Conservation (phyloP, 768 basidiomycete genomes). For the Termitomyces sp. region DNA sequence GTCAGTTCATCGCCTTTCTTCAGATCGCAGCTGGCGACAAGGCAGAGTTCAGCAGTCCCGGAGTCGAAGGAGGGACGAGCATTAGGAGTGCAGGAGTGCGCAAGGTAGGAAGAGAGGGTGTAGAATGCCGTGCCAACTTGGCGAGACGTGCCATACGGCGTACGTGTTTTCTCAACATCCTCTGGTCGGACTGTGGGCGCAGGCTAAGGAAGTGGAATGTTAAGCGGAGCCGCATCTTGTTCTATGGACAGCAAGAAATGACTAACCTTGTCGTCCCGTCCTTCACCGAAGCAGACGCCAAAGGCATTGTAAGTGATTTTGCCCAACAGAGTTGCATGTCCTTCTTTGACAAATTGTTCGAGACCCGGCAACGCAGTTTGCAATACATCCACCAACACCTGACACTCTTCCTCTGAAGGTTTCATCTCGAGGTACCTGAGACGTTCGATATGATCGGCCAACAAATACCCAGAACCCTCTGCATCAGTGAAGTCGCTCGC, state of each 20-base stretch:
- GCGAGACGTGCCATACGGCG: conserved; percentile 66
- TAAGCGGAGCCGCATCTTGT: neutral
- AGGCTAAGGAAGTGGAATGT: conserved; percentile 33
- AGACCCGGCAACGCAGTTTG: conserved; percentile 62
- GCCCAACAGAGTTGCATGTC: conserved; percentile 54
- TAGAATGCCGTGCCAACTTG: conserved; percentile 79
- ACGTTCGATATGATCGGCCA: conserved; percentile 76
- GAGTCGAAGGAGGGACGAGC: conserved; percentile 58
- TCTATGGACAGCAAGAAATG: conserved; percentile 1
- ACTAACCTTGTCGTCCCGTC: conserved; percentile 66
- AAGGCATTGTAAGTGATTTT: conserved; percentile 76
- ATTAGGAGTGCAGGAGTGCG: conserved; percentile 71
- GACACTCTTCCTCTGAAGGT: conserved; percentile 41
- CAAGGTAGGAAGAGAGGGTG: conserved; percentile 69
- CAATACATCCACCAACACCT: conserved; percentile 49
- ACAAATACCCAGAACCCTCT: conserved; percentile 48
- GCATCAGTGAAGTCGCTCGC: conserved; percentile 40
- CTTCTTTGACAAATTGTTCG: conserved; percentile 65
- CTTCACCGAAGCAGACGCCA: conserved; percentile 63
- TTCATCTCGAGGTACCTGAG: conserved; percentile 60
- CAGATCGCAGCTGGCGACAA: conserved; percentile 61
- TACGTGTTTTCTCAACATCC: conserved; percentile 69
- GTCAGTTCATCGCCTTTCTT: conserved; percentile 75
- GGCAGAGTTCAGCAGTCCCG: conserved; percentile 65
- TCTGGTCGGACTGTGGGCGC: conserved; percentile 51